A percentile compares a stretch with the other conserved stretches of the same genome.
These are phyloP conservation scores for Zasmidium citrigriseum DNA, from an alignment of 2,329 filamentous ascomycete genomes.

Conservation along the genomic window DNA sequence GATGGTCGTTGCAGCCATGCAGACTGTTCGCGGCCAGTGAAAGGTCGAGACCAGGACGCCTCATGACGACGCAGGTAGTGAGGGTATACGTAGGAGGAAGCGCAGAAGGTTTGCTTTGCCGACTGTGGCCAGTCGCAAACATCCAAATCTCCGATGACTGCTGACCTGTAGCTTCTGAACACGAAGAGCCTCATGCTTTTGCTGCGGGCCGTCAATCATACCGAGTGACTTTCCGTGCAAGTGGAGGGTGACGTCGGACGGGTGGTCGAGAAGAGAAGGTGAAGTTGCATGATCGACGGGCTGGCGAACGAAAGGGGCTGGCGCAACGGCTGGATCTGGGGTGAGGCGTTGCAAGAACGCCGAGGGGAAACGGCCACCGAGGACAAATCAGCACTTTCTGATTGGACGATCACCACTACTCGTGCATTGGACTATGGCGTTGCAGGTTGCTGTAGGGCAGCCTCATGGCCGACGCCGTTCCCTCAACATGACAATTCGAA, in stretches of 20 bases:
- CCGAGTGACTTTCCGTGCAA: background rate
- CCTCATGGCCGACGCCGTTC: background rate
- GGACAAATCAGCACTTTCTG: background rate
- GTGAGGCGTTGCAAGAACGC: background rate
- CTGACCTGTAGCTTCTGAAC: no score
- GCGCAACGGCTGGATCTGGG: background rate
- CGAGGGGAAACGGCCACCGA: background rate
- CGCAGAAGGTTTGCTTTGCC: background rate
- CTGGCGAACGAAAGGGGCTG: background rate
- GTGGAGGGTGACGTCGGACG: background rate
- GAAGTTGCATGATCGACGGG: background rate
- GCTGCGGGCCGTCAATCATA: background rate
- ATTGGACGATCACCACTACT: background rate
- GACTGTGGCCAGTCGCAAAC: background rate
- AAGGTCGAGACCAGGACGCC: background rate
- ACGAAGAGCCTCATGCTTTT: no score
- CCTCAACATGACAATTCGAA: background rate
- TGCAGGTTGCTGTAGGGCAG: background rate
- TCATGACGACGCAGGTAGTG: background rate
- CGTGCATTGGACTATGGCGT: background rate
- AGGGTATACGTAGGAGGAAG: background rate
- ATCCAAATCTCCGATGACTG: no score
- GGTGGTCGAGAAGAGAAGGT: background rate
- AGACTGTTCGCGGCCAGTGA: background rate
- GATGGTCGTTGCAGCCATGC: background rate